These are phyloP conservation scores for Suillus decipiens DNA, from an alignment of 768 basidiomycete species.

Conservation along the genomic window DNA sequence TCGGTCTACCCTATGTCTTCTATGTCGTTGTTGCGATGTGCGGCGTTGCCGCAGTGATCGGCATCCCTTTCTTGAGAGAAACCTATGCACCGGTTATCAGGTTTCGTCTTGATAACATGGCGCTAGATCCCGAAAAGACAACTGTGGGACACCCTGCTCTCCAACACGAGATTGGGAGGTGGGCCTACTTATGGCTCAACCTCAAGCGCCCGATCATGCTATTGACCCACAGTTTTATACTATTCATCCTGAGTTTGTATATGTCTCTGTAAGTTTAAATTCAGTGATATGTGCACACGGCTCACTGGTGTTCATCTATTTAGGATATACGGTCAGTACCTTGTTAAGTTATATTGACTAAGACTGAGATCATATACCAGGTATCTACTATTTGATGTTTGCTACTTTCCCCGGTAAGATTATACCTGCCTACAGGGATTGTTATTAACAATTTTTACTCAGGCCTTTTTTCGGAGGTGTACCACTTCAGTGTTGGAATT, in stretches of 20 bases:
- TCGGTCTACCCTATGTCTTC: constrained; percentile 67
- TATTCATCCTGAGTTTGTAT: constrained; percentile 71
- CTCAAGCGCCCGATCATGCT: constrained; percentile 61
- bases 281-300: neutral
- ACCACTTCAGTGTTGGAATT: constrained; percentile 53
- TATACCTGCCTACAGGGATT: neutral
- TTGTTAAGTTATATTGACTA: neutral
- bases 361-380: constrained; percentile 14
- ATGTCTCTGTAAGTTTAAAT: constrained; percentile 62
- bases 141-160: constrained; percentile 29
- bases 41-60: constrained; percentile 45
- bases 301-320: neutral
- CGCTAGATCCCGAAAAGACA: constrained; percentile 49
- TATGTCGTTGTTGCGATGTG: constrained; percentile 49
- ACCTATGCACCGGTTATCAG: constrained; percentile 77
- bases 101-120: constrained; percentile 40
- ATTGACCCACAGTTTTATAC: constrained; percentile 62
- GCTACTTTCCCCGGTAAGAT: constrained; percentile 62
- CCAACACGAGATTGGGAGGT: constrained; percentile 28
- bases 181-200: constrained; percentile 56
- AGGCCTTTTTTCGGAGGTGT: constrained; percentile 48
- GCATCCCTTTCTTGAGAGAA: constrained; percentile 65
- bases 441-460: constrained; percentile 11
- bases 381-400: constrained; percentile 75
- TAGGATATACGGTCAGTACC: constrained; percentile 57